A percentile compares a stretch with the other conserved stretches of the same genome.
These are phyloP conservation scores for Poronia punctata DNA, from an alignment of 495 filamentous ascomycete genomes.

Conservation along the genomic window DNA sequence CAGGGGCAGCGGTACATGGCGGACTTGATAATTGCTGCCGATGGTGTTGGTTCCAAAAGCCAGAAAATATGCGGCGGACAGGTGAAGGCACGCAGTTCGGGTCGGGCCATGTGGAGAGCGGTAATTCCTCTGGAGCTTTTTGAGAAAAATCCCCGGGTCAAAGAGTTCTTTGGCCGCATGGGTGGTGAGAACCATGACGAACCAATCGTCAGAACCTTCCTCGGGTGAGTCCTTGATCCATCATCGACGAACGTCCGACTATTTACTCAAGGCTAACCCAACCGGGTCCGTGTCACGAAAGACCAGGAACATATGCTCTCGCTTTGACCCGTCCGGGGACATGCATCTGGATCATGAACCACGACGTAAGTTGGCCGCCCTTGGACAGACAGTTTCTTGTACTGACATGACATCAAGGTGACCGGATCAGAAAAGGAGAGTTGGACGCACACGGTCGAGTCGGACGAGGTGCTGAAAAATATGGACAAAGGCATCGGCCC, in stretches of 20 bases:
- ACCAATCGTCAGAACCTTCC: conserved; percentile 35
- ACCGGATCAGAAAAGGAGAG: conserved; percentile 43
- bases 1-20: conserved; percentile 44
- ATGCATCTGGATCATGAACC: conserved; percentile 52
- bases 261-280: background rate
- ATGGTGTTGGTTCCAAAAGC: conserved; percentile 50
- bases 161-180: conserved; percentile 38
- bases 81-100: conserved; percentile 39
- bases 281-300: conserved; percentile 11
- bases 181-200: conserved; percentile 28
- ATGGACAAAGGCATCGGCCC: conserved; percentile 41
- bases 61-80: conserved; percentile 44
- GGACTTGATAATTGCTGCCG: conserved; percentile 54
- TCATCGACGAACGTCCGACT: conserved; percentile 2
- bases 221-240: conserved; percentile 25
- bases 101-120: conserved; percentile 48
- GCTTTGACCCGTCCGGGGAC: conserved; percentile 41
- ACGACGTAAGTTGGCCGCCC: conserved; percentile 45
- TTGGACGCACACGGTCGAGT: conserved; percentile 47
- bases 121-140: conserved; percentile 32
- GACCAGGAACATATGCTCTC: conserved; percentile 44
- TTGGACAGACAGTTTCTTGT: no score
- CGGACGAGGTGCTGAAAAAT: conserved; percentile 46
- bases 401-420: no score
- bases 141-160: conserved; percentile 37